These are phyloP conservation scores for Aureobasidium lini DNA, from an alignment of 2,329 filamentous ascomycete genomes.

Conservation along the genomic window DNA sequence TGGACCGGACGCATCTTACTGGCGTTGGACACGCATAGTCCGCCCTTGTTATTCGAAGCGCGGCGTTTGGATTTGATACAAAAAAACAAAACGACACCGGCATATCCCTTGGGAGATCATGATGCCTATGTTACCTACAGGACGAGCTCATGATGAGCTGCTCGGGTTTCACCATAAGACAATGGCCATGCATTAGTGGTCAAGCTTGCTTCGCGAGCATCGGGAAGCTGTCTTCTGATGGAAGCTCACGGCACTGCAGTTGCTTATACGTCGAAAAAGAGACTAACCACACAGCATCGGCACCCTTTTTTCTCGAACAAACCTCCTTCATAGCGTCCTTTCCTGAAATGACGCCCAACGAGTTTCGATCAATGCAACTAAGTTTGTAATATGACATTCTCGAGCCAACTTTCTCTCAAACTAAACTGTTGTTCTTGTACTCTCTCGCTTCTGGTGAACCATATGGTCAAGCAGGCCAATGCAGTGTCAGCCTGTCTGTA, in stretches of 20 bases:
- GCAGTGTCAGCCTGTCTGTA: too few species aligned
- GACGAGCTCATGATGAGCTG: background rate
- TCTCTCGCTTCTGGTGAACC: too few species aligned
- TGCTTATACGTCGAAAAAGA: background rate
- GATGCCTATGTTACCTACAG: background rate
- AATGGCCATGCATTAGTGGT: background rate
- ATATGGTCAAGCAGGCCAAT: too few species aligned
- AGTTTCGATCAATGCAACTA: too few species aligned
- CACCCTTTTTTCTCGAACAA: too few species aligned
- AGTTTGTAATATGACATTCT: too few species aligned
- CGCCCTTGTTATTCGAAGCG: background rate
- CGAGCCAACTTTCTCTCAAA: too few species aligned
- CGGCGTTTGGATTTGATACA: background rate
- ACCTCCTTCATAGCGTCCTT: too few species aligned
- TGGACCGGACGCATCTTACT: background rate
- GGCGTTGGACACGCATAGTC: slow-evolving; percentile 8
- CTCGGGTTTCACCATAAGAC: background rate
- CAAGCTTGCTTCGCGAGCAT: background rate
- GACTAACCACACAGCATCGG: background rate
- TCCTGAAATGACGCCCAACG: too few species aligned
- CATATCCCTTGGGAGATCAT: background rate
- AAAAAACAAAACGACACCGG: background rate
- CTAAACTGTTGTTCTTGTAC: too few species aligned
- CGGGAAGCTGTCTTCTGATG: too few species aligned
- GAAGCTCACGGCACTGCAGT: too few species aligned